Conservation (phyloP, 1,139 yeast species). For the Candida pseudoviswanathii region DNA sequence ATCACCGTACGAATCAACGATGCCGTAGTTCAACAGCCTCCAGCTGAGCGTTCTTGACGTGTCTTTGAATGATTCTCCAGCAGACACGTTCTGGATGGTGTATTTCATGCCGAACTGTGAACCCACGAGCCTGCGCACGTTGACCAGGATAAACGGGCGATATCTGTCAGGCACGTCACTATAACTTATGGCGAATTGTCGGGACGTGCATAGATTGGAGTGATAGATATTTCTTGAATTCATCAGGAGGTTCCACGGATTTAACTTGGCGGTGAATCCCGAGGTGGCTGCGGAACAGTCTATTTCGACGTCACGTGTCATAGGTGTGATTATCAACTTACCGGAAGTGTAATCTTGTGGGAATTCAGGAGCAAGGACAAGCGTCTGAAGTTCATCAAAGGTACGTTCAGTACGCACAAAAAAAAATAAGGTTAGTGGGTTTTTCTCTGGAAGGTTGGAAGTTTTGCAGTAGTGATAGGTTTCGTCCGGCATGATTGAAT, state of each 20-base stretch:
- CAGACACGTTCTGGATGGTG: not conserved
- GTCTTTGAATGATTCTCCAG: not conserved
- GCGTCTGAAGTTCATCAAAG: constrained; percentile 14
- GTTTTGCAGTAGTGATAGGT: too few relatives aligned
- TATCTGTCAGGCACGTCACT: constrained; percentile 29
- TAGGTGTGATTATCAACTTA: constrained; percentile 85
- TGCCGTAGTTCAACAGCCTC: not conserved
- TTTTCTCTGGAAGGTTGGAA: too few relatives aligned
- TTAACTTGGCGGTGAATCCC: constrained; percentile 21
- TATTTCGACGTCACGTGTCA: constrained; percentile 73
- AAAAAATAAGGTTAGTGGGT: too few relatives aligned
- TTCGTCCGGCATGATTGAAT: constrained; percentile 21
- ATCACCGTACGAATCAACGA: not conserved
- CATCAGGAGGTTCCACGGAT: constrained; percentile 22
- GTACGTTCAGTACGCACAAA: too few relatives aligned
- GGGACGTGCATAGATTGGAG: constrained; percentile 18
- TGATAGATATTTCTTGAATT: constrained; percentile 13
- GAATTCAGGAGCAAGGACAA: constrained; percentile 23
- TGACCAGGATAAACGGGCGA: constrained; percentile 23
- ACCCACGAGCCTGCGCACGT: not conserved
- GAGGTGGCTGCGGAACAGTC: constrained; percentile 22
- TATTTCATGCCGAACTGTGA: not conserved
- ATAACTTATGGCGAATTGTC: constrained; percentile 16
- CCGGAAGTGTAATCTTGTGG: constrained; percentile 62
- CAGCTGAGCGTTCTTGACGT: not conserved